Evolutionary conservation across 345 rosid genomes (phyloP).

Genomic region (Microthlaspi erraticum): DNA sequence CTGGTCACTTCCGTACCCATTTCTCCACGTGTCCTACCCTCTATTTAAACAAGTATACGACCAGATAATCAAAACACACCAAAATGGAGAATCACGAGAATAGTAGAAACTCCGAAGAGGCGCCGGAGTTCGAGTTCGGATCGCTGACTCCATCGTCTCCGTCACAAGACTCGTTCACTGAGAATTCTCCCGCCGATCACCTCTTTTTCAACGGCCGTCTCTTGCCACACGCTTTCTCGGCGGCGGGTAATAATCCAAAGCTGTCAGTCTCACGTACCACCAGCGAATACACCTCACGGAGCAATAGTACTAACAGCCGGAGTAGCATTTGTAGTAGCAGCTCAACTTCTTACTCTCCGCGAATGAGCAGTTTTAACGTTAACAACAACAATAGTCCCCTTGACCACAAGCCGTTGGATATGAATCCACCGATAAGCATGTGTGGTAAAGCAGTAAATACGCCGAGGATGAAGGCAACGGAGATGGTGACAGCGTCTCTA

Average conservation of each 20-base stretch:
- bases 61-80: neutral
- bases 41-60: constrained; percentile 37
- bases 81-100: constrained; percentile 41
- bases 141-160: constrained; percentile 64
- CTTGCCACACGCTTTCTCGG: constrained; percentile 75
- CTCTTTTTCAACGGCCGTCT: constrained; percentile 83
- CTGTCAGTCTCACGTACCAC: constrained; percentile 54
- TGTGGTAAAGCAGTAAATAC: neutral
- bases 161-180: constrained; percentile 51
- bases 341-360: constrained; percentile 43
- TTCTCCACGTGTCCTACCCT: constrained; percentile 35
- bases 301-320: constrained; percentile 73
- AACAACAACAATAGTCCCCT: constrained; percentile 1
- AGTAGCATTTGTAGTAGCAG: constrained; percentile 62
- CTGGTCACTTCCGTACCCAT: constrained; percentile 4
- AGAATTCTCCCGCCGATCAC: constrained; percentile 80
- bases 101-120: constrained; percentile 45
- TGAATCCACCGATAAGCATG: constrained; percentile 13
- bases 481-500: constrained; percentile 46
- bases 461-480: constrained; percentile 37
- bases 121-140: constrained; percentile 71
- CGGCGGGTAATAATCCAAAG: constrained; percentile 13
- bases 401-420: constrained; percentile 24
- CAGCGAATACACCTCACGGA: constrained; percentile 66
- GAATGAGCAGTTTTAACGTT: constrained; percentile 52